Evolutionary conservation across 768 basidiomycete genomes (phyloP).

Genomic region (Russula virescens): DNA sequence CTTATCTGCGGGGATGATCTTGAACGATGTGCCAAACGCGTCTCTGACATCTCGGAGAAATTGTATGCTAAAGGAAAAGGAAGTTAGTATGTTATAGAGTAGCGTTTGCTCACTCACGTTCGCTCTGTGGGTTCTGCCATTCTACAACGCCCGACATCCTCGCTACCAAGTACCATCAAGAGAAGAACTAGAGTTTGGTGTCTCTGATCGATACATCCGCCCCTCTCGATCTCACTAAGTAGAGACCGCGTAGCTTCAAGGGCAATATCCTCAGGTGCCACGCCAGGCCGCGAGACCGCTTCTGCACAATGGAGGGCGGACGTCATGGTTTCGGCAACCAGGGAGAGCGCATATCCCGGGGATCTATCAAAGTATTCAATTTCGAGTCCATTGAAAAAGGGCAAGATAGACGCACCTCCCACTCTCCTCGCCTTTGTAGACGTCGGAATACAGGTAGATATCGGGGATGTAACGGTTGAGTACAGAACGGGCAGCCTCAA

Average conservation of each 20-base stretch:
- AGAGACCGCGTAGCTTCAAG: slow-evolving; percentile 73
- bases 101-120: slow-evolving; percentile 40
- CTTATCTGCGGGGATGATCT: slow-evolving; percentile 61
- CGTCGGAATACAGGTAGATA: slow-evolving; percentile 96
- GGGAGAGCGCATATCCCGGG: slow-evolving; percentile 88
- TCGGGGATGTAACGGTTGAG: slow-evolving; percentile 97
- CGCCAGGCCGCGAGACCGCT: slow-evolving; percentile 73
- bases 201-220: slow-evolving; percentile 87
- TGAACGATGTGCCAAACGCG: slow-evolving; percentile 92
- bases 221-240: slow-evolving; percentile 68
- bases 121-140: slow-evolving; percentile 79
- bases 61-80: slow-evolving; percentile 59
- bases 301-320: slow-evolving; percentile 84
- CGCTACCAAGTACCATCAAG: slow-evolving; percentile 94
- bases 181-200: slow-evolving; percentile 83
- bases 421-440: slow-evolving; percentile 95
- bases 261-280: slow-evolving; percentile 91
- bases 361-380: slow-evolving; percentile 49
- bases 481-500: slow-evolving; percentile 87
- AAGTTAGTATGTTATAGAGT: slow-evolving; percentile 15
- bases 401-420: slow-evolving; percentile 68
- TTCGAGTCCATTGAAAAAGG: background rate
- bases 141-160: slow-evolving; percentile 87
- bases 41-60: slow-evolving; percentile 77
- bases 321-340: slow-evolving; percentile 90